phyloP scores from a whole-genome alignment of 1,284 basidiomycete genomes.

The Irpex sp. region DNA sequence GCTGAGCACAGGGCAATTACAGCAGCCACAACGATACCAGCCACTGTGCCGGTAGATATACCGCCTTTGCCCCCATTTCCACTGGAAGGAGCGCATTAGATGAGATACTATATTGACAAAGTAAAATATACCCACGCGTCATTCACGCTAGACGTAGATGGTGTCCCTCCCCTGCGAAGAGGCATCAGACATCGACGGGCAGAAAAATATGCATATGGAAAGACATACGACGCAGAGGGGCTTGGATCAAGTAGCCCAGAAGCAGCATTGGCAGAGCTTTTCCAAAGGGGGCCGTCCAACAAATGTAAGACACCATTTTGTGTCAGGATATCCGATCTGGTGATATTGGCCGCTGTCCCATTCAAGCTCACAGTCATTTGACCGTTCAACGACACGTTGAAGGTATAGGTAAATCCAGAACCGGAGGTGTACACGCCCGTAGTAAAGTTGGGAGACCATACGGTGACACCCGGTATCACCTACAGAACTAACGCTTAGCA shows the following conservation, averaged over 20 bases:
- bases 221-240: neutral
- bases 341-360: conserved; percentile 5
- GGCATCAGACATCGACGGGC: neutral
- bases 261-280: neutral
- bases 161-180: too few relatives aligned
- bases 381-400: neutral
- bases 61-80: neutral
- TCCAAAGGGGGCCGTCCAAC: conserved; percentile 5
- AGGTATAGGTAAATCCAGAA: conserved; percentile 4
- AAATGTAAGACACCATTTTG: conserved; percentile 11
- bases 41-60: neutral
- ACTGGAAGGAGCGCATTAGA: neutral
- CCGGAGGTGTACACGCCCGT: neutral
- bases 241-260: neutral
- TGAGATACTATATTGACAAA: neutral
- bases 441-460: conserved; percentile 6
- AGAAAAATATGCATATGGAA: neutral
- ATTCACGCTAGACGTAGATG: neutral
- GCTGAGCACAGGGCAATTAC: neutral
- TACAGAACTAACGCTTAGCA: neutral
- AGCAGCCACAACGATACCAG: neutral
- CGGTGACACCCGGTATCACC: conserved; percentile 4
- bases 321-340: conserved; percentile 3
- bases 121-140: neutral
- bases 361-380: conserved; percentile 5